phyloP scores from a whole-genome alignment of 148 eudicot genomes.

The Fagopyrum homotropicum region DNA sequence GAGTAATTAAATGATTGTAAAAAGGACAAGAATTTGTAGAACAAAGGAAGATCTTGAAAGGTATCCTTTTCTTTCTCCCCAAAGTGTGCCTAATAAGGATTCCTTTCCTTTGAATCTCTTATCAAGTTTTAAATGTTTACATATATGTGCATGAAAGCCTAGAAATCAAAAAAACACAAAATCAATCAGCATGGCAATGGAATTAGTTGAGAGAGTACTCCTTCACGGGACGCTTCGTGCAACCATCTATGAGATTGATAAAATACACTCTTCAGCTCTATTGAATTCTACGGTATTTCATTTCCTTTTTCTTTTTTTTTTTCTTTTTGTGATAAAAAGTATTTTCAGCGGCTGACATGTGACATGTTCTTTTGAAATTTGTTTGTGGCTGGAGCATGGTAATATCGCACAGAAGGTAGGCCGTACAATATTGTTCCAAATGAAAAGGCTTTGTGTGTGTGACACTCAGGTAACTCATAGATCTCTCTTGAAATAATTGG shows the following conservation, averaged over 20 bases:
- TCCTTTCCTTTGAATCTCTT: background rate
- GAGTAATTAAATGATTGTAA: no score
- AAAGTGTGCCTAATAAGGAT: background rate
- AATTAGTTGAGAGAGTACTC: background rate
- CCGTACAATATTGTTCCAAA: conserved; percentile 31
- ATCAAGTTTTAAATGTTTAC: background rate
- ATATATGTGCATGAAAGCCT: background rate
- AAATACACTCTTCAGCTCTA: conserved; percentile 17
- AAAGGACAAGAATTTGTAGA: no score
- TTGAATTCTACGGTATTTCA: background rate
- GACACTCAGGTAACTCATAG: conserved; percentile 38
- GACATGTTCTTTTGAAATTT: background rate
- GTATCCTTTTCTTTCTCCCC: conserved; percentile 2
- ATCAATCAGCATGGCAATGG: background rate
- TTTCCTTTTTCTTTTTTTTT: background rate
- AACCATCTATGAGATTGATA: conserved; percentile 38
- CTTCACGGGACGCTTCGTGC: conserved; percentile 66
- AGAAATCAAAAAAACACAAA: background rate
- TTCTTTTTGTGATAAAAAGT: background rate
- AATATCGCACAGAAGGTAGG: conserved; percentile 27
- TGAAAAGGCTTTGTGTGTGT: conserved; percentile 33
- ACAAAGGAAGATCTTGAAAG: background rate
- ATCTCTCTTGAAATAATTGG: no score
- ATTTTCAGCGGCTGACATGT: background rate
- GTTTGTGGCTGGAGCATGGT: conserved; percentile 13